Base-by-base conservation (phyloP, 129 eudicot genomes). In the Arctium lappa region DNA sequence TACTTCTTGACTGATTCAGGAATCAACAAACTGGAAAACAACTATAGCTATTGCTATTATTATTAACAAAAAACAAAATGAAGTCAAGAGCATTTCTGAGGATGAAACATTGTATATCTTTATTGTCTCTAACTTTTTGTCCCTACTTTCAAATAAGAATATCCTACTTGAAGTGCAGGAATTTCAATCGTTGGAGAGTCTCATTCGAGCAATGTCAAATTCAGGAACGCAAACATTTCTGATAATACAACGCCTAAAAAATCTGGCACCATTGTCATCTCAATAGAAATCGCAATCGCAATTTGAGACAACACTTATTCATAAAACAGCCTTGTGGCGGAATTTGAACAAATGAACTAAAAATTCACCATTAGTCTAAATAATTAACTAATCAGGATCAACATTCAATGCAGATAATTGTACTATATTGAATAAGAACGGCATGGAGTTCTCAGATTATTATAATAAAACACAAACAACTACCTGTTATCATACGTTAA, bases 211-310 rank as follows among this genome's bases (percentile, higher is more conserved):
- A 79, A 50, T 68, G 72, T n/a, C 75, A 69, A 34, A 18, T 50
- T 56, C 29, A 68, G 76, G 69, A 66, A 79, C 33, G 36, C 27
- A 69, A 70, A 80, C 69, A 69, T 29, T 48, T 29, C 9, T 33
- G 65, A 70, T 18, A 44, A 13, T 34, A 48, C 70, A 32, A 38
- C 33, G 34, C 83, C 40, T 80, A 31, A 40, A 66, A 79, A 68
- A 69, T 74, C 63, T 78, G 56, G 39, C 48, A 65, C 37, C 69
- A 82, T 82, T 75, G 22, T 12, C 48, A 42, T 44, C 79, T 50
- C 12, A 11, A 75, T 44, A 29, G 40, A 75, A 40, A 66, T 44
- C 73, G 10, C 76, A 66, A 50, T 12, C 29, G 27, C 36, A 72
- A 72, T 36, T 37, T 72, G 3, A 1, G 39, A n/a, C 13, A 81